Conservation (phyloP, 2,329 filamentous ascomycete species). For the Pyricularia sp. region DNA sequence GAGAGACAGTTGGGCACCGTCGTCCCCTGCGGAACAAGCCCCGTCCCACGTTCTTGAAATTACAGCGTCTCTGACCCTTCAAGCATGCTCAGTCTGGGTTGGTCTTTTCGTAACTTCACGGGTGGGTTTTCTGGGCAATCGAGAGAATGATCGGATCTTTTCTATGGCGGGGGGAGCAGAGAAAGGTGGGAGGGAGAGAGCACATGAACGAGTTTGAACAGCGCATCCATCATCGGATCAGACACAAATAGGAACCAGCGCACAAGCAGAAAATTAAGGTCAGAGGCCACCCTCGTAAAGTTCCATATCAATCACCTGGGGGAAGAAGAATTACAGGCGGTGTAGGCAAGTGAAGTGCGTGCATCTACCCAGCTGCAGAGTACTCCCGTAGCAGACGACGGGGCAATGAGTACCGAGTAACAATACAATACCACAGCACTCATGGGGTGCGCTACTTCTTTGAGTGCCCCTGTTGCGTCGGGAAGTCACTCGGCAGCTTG, state of each 20-base stretch:
- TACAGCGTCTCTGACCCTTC: background rate
- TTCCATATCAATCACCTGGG: background rate
- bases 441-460: background rate
- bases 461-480: background rate
- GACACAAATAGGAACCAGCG: background rate
- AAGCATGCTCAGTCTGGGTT: background rate
- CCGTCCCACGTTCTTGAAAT: background rate
- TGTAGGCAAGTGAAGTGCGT: background rate
- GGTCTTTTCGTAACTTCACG: background rate
- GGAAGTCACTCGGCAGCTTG: background rate
- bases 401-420: background rate
- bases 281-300: background rate
- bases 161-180: background rate
- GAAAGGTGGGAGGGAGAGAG: background rate
- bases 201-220: background rate
- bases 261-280: background rate
- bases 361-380: background rate
- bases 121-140: background rate
- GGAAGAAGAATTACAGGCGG: background rate
- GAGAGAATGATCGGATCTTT: background rate
- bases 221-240: background rate
- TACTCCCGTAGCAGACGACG: background rate
- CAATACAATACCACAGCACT: background rate
- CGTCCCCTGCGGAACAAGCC: background rate
- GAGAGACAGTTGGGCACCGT: background rate